phyloP scores from a whole-genome alignment of 495 filamentous ascomycete species.

The Aspergillus coremiiformis region DNA sequence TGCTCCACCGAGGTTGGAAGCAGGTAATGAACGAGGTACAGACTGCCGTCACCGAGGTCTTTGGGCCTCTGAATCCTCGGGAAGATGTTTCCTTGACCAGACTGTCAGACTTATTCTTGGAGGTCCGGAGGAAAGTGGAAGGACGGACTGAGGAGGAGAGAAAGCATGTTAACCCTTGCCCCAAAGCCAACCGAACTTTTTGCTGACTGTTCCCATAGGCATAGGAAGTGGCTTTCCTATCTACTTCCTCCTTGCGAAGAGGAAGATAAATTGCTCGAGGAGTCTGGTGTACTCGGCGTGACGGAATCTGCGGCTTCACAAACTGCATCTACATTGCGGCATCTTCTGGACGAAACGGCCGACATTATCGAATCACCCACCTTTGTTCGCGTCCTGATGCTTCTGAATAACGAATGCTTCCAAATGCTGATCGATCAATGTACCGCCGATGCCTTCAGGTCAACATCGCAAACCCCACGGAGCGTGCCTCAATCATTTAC shows the following conservation, averaged over 20 bases:
- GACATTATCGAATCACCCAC: constrained; percentile 91
- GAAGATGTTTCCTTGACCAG: constrained; percentile 75
- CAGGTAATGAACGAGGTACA: constrained; percentile 72
- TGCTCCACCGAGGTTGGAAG: constrained; percentile 85
- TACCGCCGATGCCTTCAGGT: constrained; percentile 66
- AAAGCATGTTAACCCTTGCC: constrained; percentile 39
- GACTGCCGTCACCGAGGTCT: constrained; percentile 73
- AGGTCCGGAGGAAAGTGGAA: constrained; percentile 79
- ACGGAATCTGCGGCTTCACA: constrained; percentile 34
- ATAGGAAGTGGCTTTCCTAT: constrained; percentile 69
- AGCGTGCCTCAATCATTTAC: constrained; percentile 37
- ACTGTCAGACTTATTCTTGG: constrained; percentile 67
- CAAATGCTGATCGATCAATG: constrained; percentile 73
- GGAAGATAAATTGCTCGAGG: constrained; percentile 72
- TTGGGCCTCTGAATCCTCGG: constrained; percentile 75
- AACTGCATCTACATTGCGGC: constrained; percentile 56
- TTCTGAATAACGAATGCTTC: constrained; percentile 82
- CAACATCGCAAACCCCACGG: constrained; percentile 39
- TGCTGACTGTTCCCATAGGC: constrained; percentile 3
- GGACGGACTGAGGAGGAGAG: constrained; percentile 58
- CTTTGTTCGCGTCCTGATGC: constrained; percentile 74
- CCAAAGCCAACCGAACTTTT: neutral
- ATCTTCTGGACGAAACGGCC: constrained; percentile 90
- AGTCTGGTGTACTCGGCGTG: constrained; percentile 67
- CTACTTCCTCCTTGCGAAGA: constrained; percentile 71